Evolutionary conservation across 768 basidiomycete genomes (phyloP).

Genomic region (Coprinopsis sp.): DNA sequence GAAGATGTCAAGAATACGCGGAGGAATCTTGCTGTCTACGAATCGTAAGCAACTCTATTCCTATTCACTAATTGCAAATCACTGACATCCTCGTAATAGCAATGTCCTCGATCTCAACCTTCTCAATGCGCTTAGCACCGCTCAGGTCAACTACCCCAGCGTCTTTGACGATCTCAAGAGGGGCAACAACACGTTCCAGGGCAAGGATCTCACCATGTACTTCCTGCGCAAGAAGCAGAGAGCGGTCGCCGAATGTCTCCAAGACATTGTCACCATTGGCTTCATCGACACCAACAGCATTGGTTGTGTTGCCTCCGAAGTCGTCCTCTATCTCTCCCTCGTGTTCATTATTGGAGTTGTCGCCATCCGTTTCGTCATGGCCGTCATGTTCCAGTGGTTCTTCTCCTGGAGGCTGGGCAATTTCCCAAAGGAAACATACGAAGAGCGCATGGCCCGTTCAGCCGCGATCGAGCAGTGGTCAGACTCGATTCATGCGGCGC

Average conservation of each 20-base stretch:
- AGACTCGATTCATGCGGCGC: constrained; percentile 93
- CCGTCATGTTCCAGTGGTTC: constrained; percentile 97
- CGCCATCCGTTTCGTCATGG: constrained; percentile 91
- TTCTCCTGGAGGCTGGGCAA: constrained; percentile 93
- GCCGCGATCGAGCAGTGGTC: constrained; percentile 96
- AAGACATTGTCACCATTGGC: constrained; percentile 83
- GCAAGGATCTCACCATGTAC: constrained; percentile 84
- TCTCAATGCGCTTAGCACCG: constrained; percentile 76
- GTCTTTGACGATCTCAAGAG: constrained; percentile 76
- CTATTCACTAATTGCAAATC: not conserved
- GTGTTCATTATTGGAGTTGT: constrained; percentile 98
- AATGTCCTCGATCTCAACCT: constrained; percentile 83
- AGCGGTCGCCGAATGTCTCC: constrained; percentile 71
- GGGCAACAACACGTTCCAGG: constrained; percentile 68
- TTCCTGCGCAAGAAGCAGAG: constrained; percentile 70
- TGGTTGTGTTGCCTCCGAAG: constrained; percentile 92
- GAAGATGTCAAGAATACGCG: constrained; percentile 62
- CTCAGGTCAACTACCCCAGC: constrained; percentile 77
- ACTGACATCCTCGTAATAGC: constrained; percentile 3
- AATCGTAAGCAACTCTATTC: constrained; percentile 59
- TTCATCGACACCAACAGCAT: constrained; percentile 93
- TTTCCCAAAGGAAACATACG: constrained; percentile 89
- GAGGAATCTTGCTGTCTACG: constrained; percentile 89
- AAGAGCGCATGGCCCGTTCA: constrained; percentile 84
- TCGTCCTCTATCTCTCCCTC: constrained; percentile 93